Conservation (phyloP, 2,329 filamentous ascomycete genomes). For the Rutstroemia sp. region DNA sequence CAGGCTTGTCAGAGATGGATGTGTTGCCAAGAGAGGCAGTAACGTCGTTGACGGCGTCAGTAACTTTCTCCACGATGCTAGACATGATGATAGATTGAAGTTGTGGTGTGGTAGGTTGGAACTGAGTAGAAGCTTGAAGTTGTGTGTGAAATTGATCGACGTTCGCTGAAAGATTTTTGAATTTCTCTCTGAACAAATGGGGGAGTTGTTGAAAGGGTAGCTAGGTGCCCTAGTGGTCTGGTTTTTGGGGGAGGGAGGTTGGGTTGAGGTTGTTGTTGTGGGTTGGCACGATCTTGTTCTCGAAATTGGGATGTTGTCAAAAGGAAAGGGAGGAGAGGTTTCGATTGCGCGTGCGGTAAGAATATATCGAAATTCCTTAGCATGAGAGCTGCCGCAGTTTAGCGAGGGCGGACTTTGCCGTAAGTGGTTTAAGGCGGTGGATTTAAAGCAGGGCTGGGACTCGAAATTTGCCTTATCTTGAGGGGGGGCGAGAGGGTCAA, state of each 20-base stretch:
- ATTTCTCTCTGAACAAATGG: slow-evolving; percentile 63
- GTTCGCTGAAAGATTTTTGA: slow-evolving; percentile 34
- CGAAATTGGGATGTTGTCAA: slow-evolving; percentile 19
- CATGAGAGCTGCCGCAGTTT: slow-evolving; percentile 13
- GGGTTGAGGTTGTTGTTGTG: slow-evolving; percentile 21
- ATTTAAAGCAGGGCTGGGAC: neutral
- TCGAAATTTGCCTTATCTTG: neutral
- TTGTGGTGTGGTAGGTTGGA: slow-evolving; percentile 31
- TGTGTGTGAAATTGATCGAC: slow-evolving; percentile 32
- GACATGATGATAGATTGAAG: slow-evolving; percentile 62
- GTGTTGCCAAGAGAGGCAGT: slow-evolving; percentile 60
- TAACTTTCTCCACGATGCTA: slow-evolving; percentile 65
- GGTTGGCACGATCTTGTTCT: slow-evolving; percentile 20
- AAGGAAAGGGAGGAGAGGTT: slow-evolving; percentile 21
- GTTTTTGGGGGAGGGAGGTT: slow-evolving; percentile 31
- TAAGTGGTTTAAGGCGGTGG: slow-evolving; percentile 3
- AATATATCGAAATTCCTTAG: slow-evolving; percentile 19
- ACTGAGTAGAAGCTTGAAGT: slow-evolving; percentile 47
- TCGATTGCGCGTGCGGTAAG: slow-evolving; percentile 9
- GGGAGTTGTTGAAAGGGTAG: slow-evolving; percentile 68
- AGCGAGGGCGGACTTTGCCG: slow-evolving; percentile 14
- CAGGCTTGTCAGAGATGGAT: slow-evolving; percentile 47
- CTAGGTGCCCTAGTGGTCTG: slow-evolving; percentile 72
- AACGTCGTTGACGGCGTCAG: slow-evolving; percentile 67
- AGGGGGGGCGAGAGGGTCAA: too few species aligned